Base-by-base conservation (phyloP, 1,139 yeast genomes). In the Hemisphaericaspora lyxosophila region DNA sequence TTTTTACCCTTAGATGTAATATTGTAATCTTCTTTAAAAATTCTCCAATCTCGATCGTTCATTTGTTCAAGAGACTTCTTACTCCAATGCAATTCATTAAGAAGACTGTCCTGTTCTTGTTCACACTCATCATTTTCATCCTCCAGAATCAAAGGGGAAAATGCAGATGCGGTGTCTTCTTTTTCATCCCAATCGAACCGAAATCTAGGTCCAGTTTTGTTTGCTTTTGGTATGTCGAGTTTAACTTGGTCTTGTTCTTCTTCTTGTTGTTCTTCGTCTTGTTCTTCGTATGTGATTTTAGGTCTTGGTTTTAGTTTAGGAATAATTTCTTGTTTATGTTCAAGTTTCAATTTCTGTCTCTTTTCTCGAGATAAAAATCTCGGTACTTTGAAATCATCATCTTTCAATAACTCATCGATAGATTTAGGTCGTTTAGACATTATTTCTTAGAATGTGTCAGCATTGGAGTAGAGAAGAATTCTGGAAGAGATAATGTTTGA, bases 31-130 rank as follows among this genome's bases (percentile, higher is more conserved):
- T 88, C 96, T 47, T 75, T 78, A 55, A 90, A 69, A 34, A 88
- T 84, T 43, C 97, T 71, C 97, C 97, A 92, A 57, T 92, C 98
- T 43, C 97, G 69, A 0, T 72, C 64, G 0, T 77, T 75, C 98
- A 92, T 89, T 33, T 77, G 72, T 0, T 60, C 60, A 2, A 82
- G 57, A 0, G 73, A 56, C 53, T 92, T 92, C 34, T 79, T 69
- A 0, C 78, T 62, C 97, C 97, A 92, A 48, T 82, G 92, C 9
- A 60, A 48, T 22, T 67, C 73, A 6, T 38, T 40, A 16, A 43
- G 51, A 9, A 50, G 43, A 6, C 45, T 49, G 13, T 36, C 34
- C 17, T 24, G 8, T 19, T 67, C 73, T 8, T 57, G 58, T 7
- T 46, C 35, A 4, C 36, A 38, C n/a, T 36, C 54, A 5, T 50